A percentile compares a stretch with the other conserved stretches of the same genome.
Evolutionary conservation across 768 basidiomycete species (phyloP).

Genomic region (Clathrus columnatus): DNA sequence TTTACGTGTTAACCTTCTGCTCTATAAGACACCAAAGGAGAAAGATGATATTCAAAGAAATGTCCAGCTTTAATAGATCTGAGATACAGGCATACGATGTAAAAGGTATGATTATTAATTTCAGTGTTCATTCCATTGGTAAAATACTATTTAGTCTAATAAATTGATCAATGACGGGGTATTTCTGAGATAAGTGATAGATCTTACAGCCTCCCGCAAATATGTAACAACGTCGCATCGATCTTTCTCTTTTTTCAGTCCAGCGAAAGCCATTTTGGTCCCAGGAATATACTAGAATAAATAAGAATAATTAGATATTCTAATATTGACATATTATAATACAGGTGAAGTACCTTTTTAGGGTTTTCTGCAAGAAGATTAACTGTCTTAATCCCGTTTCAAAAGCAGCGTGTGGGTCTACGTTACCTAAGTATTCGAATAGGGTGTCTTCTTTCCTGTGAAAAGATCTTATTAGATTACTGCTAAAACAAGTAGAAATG

Average conservation of each 20-base stretch:
- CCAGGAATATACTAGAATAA: constrained; percentile 78
- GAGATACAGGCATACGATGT: too few species aligned
- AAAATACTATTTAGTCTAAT: constrained; percentile 6
- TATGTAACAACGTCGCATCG: constrained; percentile 87
- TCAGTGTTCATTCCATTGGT: constrained; percentile 22
- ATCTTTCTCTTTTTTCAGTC: constrained; percentile 98
- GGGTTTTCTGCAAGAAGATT: constrained; percentile 59
- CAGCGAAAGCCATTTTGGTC: constrained; percentile 98
- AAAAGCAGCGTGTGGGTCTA: not conserved
- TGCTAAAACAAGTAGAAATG: not conserved
- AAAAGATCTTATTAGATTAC: not conserved
- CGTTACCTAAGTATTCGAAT: constrained; percentile 68
- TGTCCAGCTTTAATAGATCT: too few species aligned
- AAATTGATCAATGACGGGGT: not conserved
- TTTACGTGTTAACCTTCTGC: too few species aligned
- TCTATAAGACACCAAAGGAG: too few species aligned
- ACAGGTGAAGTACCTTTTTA: constrained; percentile 63
- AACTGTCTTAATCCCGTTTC: not conserved
- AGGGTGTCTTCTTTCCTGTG: constrained; percentile 68
- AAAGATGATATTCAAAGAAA: too few species aligned
- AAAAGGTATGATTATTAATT: constrained; percentile 1
- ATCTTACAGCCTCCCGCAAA: constrained; percentile 65
- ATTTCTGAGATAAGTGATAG: not conserved
- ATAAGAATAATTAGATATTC: not conserved
- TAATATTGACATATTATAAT: not conserved